Evolutionary conservation across 2,329 filamentous ascomycete species (phyloP), one percentile per base, ranked within the genome.

Genomic region (Rhinocladiella mackenziei): DNA sequence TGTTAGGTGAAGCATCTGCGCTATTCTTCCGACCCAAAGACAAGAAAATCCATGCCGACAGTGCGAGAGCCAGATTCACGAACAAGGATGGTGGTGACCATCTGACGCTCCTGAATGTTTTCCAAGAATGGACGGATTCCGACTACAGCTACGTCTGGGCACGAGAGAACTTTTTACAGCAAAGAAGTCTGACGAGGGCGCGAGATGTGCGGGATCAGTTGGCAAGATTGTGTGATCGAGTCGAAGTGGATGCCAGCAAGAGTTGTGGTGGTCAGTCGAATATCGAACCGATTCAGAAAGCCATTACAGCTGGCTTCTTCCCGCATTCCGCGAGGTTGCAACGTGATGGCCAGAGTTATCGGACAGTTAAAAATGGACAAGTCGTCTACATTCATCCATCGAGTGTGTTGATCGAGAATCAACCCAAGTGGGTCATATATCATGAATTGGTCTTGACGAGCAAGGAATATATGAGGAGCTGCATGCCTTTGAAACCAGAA

Each of bases 1-100:
- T 97, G 86, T 77, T 97, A 1, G 81, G 85, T 49, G 92, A 97
- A 67, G 81, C 86, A 1, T 88, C 84, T 3, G 83, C 89, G 0
- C 76, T 98, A 4, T 98, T 96, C 72, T 94, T 94, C 75, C 78
- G 89, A 0, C 89, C 92, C 14, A 95, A 96, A 62, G 89, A 98
- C 68, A 96, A 97, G 73, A 95, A 95, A 64, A 84, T 96, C 19
- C 87, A 96, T 60, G 92, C 92, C 9, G 91, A 98, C 64, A 87
- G 85, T 50, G 92, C 92, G 0, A 81, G 89, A 10, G 83, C 84
- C 25, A 80, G 91, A 1, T 97, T 97, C 67, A 94, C 88, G 0
- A 74, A 91, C 62, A 87, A 88, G 57, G 89, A 94, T 50, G 89
- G 89, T 25, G 92, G 92, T 30, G 92, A 98, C 62, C 86, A 95